These are phyloP conservation scores for Cunninghamia lanceolata DNA, from an alignment of 75 land plant genomes.

Conservation along the genomic window DNA sequence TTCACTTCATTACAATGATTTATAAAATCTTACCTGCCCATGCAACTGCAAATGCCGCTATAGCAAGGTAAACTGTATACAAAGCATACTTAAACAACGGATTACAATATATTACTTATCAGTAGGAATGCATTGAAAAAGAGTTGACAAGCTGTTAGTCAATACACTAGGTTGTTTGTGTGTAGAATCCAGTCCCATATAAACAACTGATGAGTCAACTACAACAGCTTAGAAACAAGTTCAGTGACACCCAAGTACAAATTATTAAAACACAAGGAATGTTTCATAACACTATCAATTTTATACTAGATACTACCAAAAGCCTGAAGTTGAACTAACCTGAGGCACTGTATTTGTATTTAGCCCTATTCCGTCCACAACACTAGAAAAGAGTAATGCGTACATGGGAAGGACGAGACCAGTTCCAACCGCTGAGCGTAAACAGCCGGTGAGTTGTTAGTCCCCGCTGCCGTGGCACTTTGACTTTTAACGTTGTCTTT, in stretches of 20 bases:
- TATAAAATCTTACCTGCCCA: slow-evolving; percentile 25
- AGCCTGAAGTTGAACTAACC: slow-evolving; percentile 13
- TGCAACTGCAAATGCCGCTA: slow-evolving; percentile 24
- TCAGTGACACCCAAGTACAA: too few relatives aligned
- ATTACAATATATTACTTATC: background rate
- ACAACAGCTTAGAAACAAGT: too few relatives aligned
- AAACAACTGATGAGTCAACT: too few relatives aligned
- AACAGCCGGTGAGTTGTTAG: too few relatives aligned
- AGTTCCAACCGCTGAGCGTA: slow-evolving; percentile 53
- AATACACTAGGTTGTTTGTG: too few relatives aligned
- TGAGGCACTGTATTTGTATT: slow-evolving; percentile 18
- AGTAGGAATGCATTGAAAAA: slow-evolving; percentile 9
- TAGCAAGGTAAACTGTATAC: slow-evolving; percentile 4
- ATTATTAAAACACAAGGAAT: too few relatives aligned
- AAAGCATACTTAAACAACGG: background rate
- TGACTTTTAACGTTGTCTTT: too few relatives aligned
- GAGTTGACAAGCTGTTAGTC: too few relatives aligned
- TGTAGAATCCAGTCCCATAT: too few relatives aligned
- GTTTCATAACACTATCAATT: background rate
- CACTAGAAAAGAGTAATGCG: slow-evolving; percentile 38
- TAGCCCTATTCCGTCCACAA: slow-evolving; percentile 28
- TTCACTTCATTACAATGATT: slow-evolving; percentile 25
- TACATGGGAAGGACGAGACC: slow-evolving; percentile 65
- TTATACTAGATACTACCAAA: background rate
- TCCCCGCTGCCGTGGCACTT: too few relatives aligned